These are phyloP conservation scores for Marasmius fiardii DNA, from an alignment of 1,284 basidiomycete genomes.

Conservation along the genomic window DNA sequence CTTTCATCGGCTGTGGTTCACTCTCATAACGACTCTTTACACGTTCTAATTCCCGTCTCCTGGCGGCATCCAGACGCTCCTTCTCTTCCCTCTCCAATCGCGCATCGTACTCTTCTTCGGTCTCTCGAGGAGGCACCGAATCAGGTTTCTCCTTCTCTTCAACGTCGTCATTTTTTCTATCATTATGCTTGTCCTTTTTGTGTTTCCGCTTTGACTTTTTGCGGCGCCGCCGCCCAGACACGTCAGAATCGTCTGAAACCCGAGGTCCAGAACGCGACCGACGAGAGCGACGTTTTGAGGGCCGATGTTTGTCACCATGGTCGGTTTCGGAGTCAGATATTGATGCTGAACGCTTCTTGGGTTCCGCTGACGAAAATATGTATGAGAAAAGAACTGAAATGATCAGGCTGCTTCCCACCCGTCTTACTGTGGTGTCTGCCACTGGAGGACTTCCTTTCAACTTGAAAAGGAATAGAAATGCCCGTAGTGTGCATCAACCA, in stretches of 20 bases:
- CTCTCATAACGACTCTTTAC: constrained; percentile 40
- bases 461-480: no score
- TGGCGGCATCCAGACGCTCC: constrained; percentile 48
- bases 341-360: constrained; percentile 9
- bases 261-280: constrained; percentile 27
- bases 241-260: constrained; percentile 18
- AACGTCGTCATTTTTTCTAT: constrained; percentile 18
- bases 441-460: no score
- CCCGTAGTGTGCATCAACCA: no score
- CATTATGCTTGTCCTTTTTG: constrained; percentile 25
- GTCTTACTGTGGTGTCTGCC: no score
- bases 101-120: constrained; percentile 67
- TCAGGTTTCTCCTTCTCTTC: constrained; percentile 16
- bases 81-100: constrained; percentile 69
- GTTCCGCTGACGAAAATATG: constrained; percentile 14
- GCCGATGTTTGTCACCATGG: neutral
- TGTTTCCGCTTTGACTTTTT: constrained; percentile 29
- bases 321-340: constrained; percentile 5
- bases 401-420: no score
- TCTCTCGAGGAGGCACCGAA: constrained; percentile 31
- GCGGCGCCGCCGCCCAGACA: constrained; percentile 18
- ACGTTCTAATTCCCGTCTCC: constrained; percentile 45
- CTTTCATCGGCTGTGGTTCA: constrained; percentile 33
- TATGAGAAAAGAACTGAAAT: constrained; percentile 1
- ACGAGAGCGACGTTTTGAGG: constrained; percentile 11